These are phyloP conservation scores for Trichoderma cornu-damae DNA, from an alignment of 2,329 filamentous ascomycete species.

Conservation along the genomic window DNA sequence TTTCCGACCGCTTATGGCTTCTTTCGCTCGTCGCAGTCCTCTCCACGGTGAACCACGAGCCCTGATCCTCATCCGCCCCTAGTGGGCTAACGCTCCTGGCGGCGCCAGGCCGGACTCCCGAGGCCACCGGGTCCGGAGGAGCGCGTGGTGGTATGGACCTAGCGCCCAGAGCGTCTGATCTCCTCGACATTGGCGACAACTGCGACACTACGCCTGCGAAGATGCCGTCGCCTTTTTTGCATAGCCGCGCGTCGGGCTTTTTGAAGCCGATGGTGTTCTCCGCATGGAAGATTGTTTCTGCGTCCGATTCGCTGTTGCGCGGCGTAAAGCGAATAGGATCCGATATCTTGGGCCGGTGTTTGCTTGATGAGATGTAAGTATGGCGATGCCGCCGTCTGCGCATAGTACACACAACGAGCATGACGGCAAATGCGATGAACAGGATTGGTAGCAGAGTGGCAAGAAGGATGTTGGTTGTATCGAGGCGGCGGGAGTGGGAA, in stretches of 20 bases:
- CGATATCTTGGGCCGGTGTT: slow-evolving; percentile 32
- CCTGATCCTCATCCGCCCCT: slow-evolving; percentile 26
- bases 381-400: slow-evolving; percentile 30
- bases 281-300: slow-evolving; percentile 25
- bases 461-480: slow-evolving; percentile 36
- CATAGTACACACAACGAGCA: slow-evolving; percentile 33
- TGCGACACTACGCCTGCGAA: slow-evolving; percentile 27
- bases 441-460: slow-evolving; percentile 43
- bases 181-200: slow-evolving; percentile 22
- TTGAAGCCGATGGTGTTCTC: slow-evolving; percentile 20
- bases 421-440: slow-evolving; percentile 31
- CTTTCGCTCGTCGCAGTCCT: slow-evolving; percentile 23
- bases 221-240: slow-evolving; percentile 22
- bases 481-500: slow-evolving; percentile 24
- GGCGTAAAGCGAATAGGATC: slow-evolving; percentile 30
- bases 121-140: slow-evolving; percentile 25
- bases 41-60: slow-evolving; percentile 36
- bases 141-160: slow-evolving; percentile 23
- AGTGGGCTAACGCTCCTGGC: slow-evolving; percentile 23
- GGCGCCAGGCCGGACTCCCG: slow-evolving; percentile 23
- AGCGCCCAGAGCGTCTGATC: slow-evolving; percentile 28
- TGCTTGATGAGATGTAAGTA: slow-evolving; percentile 27
- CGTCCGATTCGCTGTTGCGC: slow-evolving; percentile 26
- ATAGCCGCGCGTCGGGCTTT: slow-evolving; percentile 19
- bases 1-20: slow-evolving; percentile 27